Conservation (phyloP, 2,329 filamentous ascomycete species). For the Lecanicillium sp. region DNA sequence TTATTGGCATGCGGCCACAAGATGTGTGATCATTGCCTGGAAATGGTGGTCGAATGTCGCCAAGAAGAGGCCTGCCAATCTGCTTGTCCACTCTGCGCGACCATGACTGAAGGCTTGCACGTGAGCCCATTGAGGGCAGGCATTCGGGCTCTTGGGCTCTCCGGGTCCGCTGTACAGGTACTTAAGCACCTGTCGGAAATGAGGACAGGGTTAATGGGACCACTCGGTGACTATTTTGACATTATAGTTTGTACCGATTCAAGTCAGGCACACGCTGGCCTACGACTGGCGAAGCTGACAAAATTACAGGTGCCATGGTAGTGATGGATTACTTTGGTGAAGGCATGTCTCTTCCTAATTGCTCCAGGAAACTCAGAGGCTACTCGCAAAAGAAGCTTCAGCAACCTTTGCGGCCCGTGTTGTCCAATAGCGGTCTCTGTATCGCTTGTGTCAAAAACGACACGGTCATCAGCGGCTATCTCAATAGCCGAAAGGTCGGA, state of each 20-base stretch:
- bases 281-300: background rate
- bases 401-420: too few relatives aligned
- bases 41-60: background rate
- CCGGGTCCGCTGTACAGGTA: background rate
- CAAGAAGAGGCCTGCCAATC: background rate
- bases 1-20: background rate
- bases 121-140: background rate
- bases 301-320: slow-evolving; percentile 1
- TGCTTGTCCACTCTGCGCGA: background rate
- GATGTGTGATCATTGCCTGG: background rate
- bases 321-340: slow-evolving; percentile 1
- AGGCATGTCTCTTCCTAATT: slow-evolving; percentile 1
- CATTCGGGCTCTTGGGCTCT: background rate
- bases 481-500: background rate
- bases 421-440: background rate
- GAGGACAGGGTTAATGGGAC: background rate
- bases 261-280: background rate
- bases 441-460: background rate
- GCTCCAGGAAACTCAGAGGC: background rate
- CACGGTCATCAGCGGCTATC: background rate
- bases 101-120: background rate
- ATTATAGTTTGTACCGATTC: background rate
- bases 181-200: background rate
- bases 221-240: background rate
- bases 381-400: background rate